Conservation (phyloP, 495 filamentous ascomycete genomes). For the Emericellopsis terricola region DNA sequence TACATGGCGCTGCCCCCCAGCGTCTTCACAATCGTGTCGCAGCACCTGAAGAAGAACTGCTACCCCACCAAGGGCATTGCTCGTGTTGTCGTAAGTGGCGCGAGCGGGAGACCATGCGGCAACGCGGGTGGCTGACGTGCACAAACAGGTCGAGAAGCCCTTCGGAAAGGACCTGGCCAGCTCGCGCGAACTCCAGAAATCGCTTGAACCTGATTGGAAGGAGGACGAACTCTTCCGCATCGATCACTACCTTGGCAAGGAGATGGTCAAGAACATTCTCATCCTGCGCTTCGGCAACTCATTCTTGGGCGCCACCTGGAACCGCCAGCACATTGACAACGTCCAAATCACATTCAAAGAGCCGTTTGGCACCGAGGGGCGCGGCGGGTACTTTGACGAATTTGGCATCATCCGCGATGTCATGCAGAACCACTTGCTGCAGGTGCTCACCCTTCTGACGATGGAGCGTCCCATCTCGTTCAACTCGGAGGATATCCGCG, state of each 20-base stretch:
- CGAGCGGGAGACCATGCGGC: conserved; percentile 5
- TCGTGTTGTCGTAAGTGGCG: conserved; percentile 57
- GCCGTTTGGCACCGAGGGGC: conserved; percentile 97
- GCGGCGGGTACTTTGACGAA: conserved; percentile 98
- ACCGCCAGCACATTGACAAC: conserved; percentile 98
- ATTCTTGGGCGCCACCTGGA: conserved; percentile 98
- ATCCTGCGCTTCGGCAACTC: conserved; percentile 98
- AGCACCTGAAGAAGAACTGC: conserved; percentile 92
- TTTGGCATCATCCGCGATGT: conserved; percentile 99
- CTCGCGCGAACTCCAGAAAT: conserved; percentile 88
- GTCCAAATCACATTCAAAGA: conserved; percentile 99
- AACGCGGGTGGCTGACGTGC: conserved; percentile 5
- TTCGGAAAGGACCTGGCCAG: conserved; percentile 94
- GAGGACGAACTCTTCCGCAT: conserved; percentile 99
- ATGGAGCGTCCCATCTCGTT: conserved; percentile 99
- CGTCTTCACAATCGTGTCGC: conserved; percentile 93
- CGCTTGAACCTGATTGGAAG: conserved; percentile 93
- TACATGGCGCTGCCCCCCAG: conserved; percentile 98
- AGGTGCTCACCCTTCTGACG: conserved; percentile 87
- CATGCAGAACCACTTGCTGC: conserved; percentile 92
- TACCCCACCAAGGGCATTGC: conserved; percentile 81
- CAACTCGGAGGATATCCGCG: conserved; percentile 94
- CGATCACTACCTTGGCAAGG: conserved; percentile 98
- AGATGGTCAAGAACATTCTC: conserved; percentile 99
- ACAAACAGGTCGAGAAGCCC: conserved; percentile 98